Evolutionary conservation across 768 basidiomycete genomes (phyloP).

Genomic region (Dentipellis sp.): DNA sequence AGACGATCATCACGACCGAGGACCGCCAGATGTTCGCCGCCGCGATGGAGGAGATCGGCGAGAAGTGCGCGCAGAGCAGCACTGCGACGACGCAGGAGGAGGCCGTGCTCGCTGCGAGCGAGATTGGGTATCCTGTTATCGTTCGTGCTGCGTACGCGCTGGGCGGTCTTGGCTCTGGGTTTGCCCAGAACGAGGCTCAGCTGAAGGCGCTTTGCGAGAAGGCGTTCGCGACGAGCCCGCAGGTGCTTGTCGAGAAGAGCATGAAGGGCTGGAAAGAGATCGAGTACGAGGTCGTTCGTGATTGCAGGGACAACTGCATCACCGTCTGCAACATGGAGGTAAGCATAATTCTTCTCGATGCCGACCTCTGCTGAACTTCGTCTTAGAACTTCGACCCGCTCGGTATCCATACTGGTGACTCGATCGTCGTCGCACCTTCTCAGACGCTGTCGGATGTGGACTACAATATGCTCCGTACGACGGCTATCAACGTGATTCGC

Average conservation of each 20-base stretch:
- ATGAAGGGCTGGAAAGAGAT: conserved; percentile 99
- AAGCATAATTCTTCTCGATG: conserved; percentile 17
- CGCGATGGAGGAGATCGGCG: conserved; percentile 71
- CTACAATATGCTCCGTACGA: conserved; percentile 98
- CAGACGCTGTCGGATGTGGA: conserved; percentile 99
- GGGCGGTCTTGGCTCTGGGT: conserved; percentile 96
- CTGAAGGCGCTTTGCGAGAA: conserved; percentile 82
- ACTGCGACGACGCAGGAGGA: conserved; percentile 95
- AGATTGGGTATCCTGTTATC: conserved; percentile 96
- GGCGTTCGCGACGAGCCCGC: conserved; percentile 96
- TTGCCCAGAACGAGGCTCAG: conserved; percentile 91
- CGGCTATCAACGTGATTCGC: conserved; percentile 97
- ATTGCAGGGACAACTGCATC: conserved; percentile 97
- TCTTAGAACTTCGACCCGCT: conserved; percentile 95
- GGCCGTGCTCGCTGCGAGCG: conserved; percentile 83
- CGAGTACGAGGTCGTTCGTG: conserved; percentile 97
- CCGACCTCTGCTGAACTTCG: background rate
- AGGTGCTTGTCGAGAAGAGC: conserved; percentile 97
- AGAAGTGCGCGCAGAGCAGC: conserved; percentile 58
- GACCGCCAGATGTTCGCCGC: conserved; percentile 65
- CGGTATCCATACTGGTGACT: conserved; percentile 97
- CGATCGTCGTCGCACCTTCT: conserved; percentile 95
- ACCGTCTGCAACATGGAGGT: conserved; percentile 99
- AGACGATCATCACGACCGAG: conserved; percentile 76
- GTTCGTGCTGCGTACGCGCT: conserved; percentile 95